These are phyloP conservation scores for Aureobasidium mangrovei DNA, from an alignment of 2,329 filamentous ascomycete genomes.

Conservation along the genomic window DNA sequence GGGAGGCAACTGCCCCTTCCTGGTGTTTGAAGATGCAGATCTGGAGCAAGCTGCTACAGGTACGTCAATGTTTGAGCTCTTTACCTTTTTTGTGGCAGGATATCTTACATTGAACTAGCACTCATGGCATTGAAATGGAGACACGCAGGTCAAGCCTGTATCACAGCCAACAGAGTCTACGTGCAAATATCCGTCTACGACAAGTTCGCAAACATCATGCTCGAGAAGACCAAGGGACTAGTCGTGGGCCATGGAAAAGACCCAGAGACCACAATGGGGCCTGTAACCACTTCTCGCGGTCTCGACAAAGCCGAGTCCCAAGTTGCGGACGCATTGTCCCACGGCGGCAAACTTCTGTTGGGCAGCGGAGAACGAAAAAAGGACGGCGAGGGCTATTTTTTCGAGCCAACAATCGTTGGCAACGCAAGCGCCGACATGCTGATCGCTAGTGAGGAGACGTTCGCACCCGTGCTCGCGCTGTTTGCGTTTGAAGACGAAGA, in stretches of 20 bases:
- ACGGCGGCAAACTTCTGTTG: slow-evolving; percentile 55
- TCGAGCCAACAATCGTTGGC: slow-evolving; percentile 57
- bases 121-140: slow-evolving; percentile 46
- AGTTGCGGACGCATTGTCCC: slow-evolving; percentile 54
- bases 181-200: slow-evolving; percentile 56
- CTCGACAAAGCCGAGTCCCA: slow-evolving; percentile 51
- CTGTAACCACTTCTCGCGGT: slow-evolving; percentile 48
- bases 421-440: slow-evolving; percentile 52
- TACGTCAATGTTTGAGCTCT: slow-evolving; percentile 20
- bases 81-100: not conserved
- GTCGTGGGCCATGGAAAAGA: slow-evolving; percentile 54
- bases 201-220: slow-evolving; percentile 48
- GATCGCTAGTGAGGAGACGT: slow-evolving; percentile 51
- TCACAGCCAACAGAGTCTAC: slow-evolving; percentile 57
- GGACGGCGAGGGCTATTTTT: slow-evolving; percentile 52
- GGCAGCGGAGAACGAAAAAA: slow-evolving; percentile 43
- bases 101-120: slow-evolving; percentile 19
- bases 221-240: slow-evolving; percentile 44
- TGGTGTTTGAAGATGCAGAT: slow-evolving; percentile 57
- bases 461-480: slow-evolving; percentile 55
- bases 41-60: slow-evolving; percentile 47
- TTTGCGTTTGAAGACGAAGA: slow-evolving; percentile 59
- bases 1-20: slow-evolving; percentile 56
- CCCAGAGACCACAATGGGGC: slow-evolving; percentile 50
- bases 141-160: slow-evolving; percentile 56